Base-by-base conservation (phyloP, 441 rosid genomes). In the Pelargonium exstipulatum region DNA sequence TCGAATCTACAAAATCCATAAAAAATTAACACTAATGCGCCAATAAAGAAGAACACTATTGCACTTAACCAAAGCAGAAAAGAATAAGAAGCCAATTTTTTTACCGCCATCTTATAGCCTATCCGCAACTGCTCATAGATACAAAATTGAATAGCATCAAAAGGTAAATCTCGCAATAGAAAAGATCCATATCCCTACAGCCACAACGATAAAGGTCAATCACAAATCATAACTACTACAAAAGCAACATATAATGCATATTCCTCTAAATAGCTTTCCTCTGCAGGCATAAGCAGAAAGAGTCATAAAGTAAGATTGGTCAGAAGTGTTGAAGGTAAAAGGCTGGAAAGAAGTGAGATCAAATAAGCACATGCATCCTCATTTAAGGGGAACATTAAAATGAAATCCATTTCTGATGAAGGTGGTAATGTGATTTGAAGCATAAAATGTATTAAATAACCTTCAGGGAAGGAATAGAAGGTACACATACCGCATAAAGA, bases 61-160 rank as follows among this genome's bases (percentile, higher is more conserved):
- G 22, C 22, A 20, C 22, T 20, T 20, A 20, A 20, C 22, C 22
- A 20, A 20, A 20, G 22, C 22, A 20, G 22, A 20, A 20, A 20
- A 20, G 22, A 20, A 20, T 20, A 20, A 20, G 22, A 20, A 20
- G 22, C 22, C 22, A 20, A 20, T 20, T 20, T 20, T 20, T 81
- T 86, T 89, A 90, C 99, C 51, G 87, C 91, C 22, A 64, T 85
- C 75, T 85, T 95, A 78, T 92, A 92, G 49, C 96, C 98, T 71
- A 92, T 74, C 69, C 95, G 86, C 62, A 95, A 86, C 83, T 95
- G 97, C 87, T 95, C 99, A 55, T 95, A 95, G 73, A 92, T 82
- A 81, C 98, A 95, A 82, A 92, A 95, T 77, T 95, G 97, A 78
- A 92, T 82, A 61, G 96, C 99, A 82, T 95, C 99, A 82, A 95